Conservation (phyloP, 768 basidiomycete genomes). For the Lentinula lateritia region DNA sequence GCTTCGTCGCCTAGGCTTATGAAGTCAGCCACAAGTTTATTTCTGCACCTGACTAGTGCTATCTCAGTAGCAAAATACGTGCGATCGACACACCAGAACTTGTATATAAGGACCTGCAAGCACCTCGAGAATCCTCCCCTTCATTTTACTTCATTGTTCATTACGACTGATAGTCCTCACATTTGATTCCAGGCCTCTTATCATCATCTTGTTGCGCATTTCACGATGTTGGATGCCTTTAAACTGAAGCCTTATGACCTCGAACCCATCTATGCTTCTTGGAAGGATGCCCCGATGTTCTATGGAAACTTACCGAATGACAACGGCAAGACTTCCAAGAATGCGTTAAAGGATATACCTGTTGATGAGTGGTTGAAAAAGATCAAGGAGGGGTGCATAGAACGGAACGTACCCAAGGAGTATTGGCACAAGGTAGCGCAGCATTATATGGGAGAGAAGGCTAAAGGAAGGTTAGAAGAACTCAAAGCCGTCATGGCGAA, state of each 20-base stretch:
- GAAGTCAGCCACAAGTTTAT: neutral
- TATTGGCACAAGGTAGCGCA: conserved; percentile 82
- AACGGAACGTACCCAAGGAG: conserved; percentile 70
- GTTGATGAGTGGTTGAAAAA: conserved; percentile 71
- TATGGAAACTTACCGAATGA: conserved; percentile 54
- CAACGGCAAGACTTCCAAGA: conserved; percentile 38
- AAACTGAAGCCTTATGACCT: conserved; percentile 76
- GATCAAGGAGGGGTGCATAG: conserved; percentile 66
- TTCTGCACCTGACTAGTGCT: no score
- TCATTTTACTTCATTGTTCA: neutral
- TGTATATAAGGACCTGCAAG: neutral
- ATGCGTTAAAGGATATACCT: conserved; percentile 37
- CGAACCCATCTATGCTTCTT: conserved; percentile 57
- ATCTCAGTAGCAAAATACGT: neutral
- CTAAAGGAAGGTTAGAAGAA: conserved; percentile 60
- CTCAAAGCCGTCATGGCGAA: conserved; percentile 69
- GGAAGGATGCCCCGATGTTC: conserved; percentile 65
- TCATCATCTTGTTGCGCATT: neutral
- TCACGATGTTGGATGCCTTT: conserved; percentile 64
- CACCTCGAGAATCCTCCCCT: neutral
- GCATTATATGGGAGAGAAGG: conserved; percentile 67
- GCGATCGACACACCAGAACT: neutral
- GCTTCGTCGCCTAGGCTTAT: neutral
- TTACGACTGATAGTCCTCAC: neutral
- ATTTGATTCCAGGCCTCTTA: neutral